Conservation (phyloP, 2,329 filamentous ascomycete genomes). For the Fusarium mexicanum region DNA sequence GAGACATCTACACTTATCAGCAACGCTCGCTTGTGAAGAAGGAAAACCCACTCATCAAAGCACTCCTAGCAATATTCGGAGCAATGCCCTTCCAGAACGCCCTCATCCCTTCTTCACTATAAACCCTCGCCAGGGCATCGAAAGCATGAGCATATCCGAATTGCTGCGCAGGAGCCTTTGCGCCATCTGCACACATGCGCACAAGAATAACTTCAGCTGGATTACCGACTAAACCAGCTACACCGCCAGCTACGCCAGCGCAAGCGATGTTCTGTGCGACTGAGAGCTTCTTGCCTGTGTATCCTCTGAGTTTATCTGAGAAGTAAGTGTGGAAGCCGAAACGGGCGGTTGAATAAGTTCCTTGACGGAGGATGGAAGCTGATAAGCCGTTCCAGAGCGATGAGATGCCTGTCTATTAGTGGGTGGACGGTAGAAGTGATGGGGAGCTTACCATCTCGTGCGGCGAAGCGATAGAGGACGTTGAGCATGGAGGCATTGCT, state of each 20-base stretch:
- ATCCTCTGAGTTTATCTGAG: conserved; percentile 42
- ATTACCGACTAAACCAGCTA: conserved; percentile 57
- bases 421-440: rapidly evolving
- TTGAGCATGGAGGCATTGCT: conserved; percentile 53
- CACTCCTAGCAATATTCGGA: conserved; percentile 54
- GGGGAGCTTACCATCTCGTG: conserved; percentile 48
- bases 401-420: conserved; percentile 46
- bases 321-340: conserved; percentile 55
- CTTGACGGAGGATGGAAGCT: conserved; percentile 55
- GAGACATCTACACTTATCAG: conserved; percentile 50
- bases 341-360: conserved; percentile 56
- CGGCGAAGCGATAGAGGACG: conserved; percentile 51
- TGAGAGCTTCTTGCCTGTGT: conserved; percentile 47
- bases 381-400: conserved; percentile 57
- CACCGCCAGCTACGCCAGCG: conserved; percentile 52
- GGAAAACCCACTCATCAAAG: conserved; percentile 54
- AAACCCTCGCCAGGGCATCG: conserved; percentile 39
- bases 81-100: conserved; percentile 52
- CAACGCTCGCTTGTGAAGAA: rapidly evolving
- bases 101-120: conserved; percentile 51
- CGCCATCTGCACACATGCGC: conserved; percentile 58
- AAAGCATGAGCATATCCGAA: conserved; percentile 53
- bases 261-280: conserved; percentile 49
- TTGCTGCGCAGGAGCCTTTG: conserved; percentile 49
- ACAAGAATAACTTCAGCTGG: conserved; percentile 57